Percentiles rank a stretch among this genome's conserved stretches.
Conservation (phyloP, 2,329 filamentous ascomycete species). For the Diaporthe humulicola region DNA sequence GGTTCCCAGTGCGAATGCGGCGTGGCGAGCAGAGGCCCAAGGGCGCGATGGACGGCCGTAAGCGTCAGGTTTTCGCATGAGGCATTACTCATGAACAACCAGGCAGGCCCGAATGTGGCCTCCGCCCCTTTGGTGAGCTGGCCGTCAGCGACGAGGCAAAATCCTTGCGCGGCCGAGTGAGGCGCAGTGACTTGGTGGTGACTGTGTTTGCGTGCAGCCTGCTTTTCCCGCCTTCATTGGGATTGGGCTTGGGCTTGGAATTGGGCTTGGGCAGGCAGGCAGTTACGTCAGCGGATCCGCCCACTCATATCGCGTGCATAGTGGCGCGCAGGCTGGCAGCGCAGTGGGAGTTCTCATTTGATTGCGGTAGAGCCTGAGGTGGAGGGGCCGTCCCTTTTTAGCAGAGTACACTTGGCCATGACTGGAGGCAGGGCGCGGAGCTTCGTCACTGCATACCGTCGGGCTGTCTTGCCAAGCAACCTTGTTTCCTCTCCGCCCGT, state of each 20-base stretch:
- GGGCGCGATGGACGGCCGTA: neutral
- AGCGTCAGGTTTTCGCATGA: neutral
- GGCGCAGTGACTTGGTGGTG: slow-evolving; percentile 21
- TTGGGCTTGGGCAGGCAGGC: slow-evolving; percentile 18
- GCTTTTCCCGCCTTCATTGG: neutral
- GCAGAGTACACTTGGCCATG: slow-evolving; percentile 20
- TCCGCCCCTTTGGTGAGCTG: slow-evolving; percentile 6
- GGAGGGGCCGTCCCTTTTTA: slow-evolving; percentile 23
- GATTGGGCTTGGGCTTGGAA: neutral
- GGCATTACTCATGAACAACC: slow-evolving; percentile 14
- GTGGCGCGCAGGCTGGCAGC: neutral
- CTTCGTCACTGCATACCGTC: slow-evolving; percentile 36
- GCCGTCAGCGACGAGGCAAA: slow-evolving; percentile 20
- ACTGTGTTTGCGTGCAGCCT: neutral
- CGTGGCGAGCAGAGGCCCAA: neutral
- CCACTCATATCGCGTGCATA: slow-evolving; percentile 19
- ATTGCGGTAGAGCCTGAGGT: slow-evolving; percentile 24
- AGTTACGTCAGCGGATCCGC: slow-evolving; percentile 27
- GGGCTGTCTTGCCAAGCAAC: slow-evolving; percentile 33
- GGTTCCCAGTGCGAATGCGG: neutral
- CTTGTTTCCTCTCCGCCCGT: slow-evolving; percentile 29
- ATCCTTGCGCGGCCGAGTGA: slow-evolving; percentile 24
- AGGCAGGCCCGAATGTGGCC: slow-evolving; percentile 10
- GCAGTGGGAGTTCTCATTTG: neutral
- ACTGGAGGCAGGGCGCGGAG: slow-evolving; percentile 14